Evolutionary conservation across 345 rosid species (phyloP).

Genomic region (Citrus hindsii): DNA sequence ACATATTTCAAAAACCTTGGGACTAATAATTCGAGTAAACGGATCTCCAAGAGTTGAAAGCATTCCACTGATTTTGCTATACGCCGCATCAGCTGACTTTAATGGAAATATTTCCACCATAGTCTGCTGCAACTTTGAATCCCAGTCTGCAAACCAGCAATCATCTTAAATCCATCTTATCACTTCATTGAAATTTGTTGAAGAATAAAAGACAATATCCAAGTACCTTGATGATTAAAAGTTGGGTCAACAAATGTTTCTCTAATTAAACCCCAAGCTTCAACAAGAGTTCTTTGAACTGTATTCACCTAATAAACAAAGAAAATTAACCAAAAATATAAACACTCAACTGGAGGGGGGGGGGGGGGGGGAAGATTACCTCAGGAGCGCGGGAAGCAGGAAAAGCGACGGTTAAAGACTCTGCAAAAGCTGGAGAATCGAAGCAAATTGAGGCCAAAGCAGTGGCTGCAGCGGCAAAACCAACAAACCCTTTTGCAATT

Average conservation of each 20-base stretch:
- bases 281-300: slow-evolving; percentile 90
- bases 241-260: slow-evolving; percentile 90
- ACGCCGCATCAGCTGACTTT: slow-evolving; percentile 81
- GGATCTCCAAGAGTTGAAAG: slow-evolving; percentile 95
- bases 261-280: slow-evolving; percentile 92
- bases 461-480: slow-evolving; percentile 52
- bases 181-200: not conserved
- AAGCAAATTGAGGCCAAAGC: slow-evolving; percentile 44
- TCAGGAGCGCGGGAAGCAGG: slow-evolving; percentile 82
- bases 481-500: slow-evolving; percentile 42
- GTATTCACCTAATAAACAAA: slow-evolving; percentile 56
- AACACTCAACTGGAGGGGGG: not conserved
- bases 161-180: not conserved
- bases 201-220: not conserved
- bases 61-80: slow-evolving; percentile 68
- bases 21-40: slow-evolving; percentile 82
- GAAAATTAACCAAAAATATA: not conserved
- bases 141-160: slow-evolving; percentile 65
- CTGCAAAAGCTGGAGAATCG: slow-evolving; percentile 70
- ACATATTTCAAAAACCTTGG: slow-evolving; percentile 49
- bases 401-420: slow-evolving; percentile 72
- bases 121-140: slow-evolving; percentile 77
- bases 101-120: slow-evolving; percentile 89
- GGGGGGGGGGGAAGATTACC: too few species aligned
- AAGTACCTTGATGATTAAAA: slow-evolving; percentile 78